Evolutionary conservation across 148 eudicot genomes (phyloP).

Genomic region (Cornus suecica): DNA sequence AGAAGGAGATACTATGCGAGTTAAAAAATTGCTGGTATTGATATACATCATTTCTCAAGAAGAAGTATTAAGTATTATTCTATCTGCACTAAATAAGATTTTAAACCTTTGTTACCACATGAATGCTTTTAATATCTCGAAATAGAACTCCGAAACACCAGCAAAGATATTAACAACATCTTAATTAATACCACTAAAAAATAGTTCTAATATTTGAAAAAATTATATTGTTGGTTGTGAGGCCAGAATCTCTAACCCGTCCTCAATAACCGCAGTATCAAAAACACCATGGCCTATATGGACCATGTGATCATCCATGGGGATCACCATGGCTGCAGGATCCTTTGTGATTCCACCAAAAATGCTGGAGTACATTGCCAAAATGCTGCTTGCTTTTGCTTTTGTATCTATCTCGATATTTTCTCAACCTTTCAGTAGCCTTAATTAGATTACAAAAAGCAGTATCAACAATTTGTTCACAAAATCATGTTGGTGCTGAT

Average conservation of each 20-base stretch:
- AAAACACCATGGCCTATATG: conserved; percentile 93
- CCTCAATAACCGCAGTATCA: conserved; percentile 67
- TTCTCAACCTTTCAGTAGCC: conserved; percentile 61
- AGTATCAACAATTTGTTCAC: neutral
- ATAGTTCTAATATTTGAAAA: neutral
- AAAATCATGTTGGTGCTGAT: neutral
- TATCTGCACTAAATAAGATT: neutral
- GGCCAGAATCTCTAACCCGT: conserved; percentile 67
- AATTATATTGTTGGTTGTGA: too few relatives aligned
- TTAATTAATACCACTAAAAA: neutral
- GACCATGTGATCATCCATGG: conserved; percentile 96
- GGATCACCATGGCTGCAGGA: conserved; percentile 76
- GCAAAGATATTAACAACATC: neutral
- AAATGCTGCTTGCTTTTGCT: conserved; percentile 51
- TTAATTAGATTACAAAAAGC: conserved; percentile 17
- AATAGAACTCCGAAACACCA: neutral
- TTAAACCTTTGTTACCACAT: too few relatives aligned
- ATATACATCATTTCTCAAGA: neutral
- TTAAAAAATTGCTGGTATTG: neutral
- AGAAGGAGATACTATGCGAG: too few relatives aligned
- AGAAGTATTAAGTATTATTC: neutral
- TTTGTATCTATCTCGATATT: conserved; percentile 34
- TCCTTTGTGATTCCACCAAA: conserved; percentile 81
- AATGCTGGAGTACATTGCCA: conserved; percentile 85
- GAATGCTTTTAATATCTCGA: too few relatives aligned